Percentiles rank a stretch among this genome's conserved stretches.
Conservation (phyloP, 202 grass and related monocot species). For the Brachypodium distachyon region DNA sequence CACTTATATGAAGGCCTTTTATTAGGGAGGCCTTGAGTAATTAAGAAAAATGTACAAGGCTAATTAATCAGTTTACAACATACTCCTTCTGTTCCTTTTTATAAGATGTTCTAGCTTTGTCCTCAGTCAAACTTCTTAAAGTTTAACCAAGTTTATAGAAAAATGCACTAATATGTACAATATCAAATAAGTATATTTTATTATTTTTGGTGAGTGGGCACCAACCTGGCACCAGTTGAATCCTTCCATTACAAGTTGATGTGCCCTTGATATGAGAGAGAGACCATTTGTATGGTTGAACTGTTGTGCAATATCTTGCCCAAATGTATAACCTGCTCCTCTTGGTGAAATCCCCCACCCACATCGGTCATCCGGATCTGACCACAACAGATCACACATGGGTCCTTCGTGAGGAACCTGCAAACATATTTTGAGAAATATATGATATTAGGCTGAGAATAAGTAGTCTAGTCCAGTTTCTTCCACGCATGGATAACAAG, state of each 20-base stretch:
- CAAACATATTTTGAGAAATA: conserved; percentile 1
- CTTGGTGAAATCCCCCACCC: conserved; percentile 97
- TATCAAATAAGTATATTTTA: too few species aligned
- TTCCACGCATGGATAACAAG: background rate
- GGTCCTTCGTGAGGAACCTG: conserved; percentile 97
- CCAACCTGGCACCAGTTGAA: conserved; percentile 93
- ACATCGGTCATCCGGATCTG: conserved; percentile 87
- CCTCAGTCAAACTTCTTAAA: too few species aligned
- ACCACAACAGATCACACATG: conserved; percentile 96
- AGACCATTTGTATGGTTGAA: conserved; percentile 96
- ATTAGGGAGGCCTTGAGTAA: background rate
- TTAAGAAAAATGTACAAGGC: background rate
- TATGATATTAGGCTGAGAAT: background rate
- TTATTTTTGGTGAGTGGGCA: background rate
- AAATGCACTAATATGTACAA: too few species aligned
- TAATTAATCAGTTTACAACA: background rate
- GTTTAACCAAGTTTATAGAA: too few species aligned
- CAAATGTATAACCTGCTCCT: conserved; percentile 90
- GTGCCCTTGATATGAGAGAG: conserved; percentile 80
- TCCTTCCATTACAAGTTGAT: conserved; percentile 99
- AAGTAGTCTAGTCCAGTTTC: background rate
- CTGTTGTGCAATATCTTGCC: conserved; percentile 88
- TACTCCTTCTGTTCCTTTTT: too few species aligned
- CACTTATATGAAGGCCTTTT: background rate
- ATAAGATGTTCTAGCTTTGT: too few species aligned